These are phyloP conservation scores for Globisporangium camurandrum DNA, from an alignment of 352 stramenopile genomes.

Conservation along the genomic window DNA sequence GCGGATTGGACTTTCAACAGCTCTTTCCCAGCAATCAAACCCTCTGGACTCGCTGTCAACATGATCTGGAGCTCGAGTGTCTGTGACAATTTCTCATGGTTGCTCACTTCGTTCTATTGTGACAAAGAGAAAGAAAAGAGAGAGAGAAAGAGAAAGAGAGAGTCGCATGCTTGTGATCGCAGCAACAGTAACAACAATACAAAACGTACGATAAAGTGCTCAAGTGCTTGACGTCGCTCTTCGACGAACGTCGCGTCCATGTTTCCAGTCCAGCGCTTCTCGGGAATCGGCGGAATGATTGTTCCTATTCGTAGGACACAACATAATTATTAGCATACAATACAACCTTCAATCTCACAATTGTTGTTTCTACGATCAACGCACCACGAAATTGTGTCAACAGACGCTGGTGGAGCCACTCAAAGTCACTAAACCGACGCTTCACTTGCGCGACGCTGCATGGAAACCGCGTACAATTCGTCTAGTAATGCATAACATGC, in stretches of 20 bases:
- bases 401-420: constrained; percentile 83
- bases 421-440: constrained; percentile 85
- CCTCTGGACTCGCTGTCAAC: constrained; percentile 74
- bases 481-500: constrained; percentile 20
- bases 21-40: constrained; percentile 76
- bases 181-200: neutral
- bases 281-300: constrained; percentile 84
- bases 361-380: neutral
- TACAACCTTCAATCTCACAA: no score
- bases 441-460: constrained; percentile 71
- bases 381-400: constrained; percentile 69
- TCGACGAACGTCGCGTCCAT: constrained; percentile 88
- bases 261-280: constrained; percentile 85
- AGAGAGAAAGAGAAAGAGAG: neutral
- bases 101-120: constrained; percentile 77
- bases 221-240: constrained; percentile 76
- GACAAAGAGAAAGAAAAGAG: neutral
- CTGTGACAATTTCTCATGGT: constrained; percentile 75
- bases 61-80: constrained; percentile 81
- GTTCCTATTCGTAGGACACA: constrained; percentile 28
- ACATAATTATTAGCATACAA: neutral
- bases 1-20: constrained; percentile 69
- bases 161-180: no score
- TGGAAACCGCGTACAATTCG: constrained; percentile 57
- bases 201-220: constrained; percentile 76